These are phyloP conservation scores for Colletotrichum scovillei DNA, from an alignment of 2,329 filamentous ascomycete species.

Conservation along the genomic window DNA sequence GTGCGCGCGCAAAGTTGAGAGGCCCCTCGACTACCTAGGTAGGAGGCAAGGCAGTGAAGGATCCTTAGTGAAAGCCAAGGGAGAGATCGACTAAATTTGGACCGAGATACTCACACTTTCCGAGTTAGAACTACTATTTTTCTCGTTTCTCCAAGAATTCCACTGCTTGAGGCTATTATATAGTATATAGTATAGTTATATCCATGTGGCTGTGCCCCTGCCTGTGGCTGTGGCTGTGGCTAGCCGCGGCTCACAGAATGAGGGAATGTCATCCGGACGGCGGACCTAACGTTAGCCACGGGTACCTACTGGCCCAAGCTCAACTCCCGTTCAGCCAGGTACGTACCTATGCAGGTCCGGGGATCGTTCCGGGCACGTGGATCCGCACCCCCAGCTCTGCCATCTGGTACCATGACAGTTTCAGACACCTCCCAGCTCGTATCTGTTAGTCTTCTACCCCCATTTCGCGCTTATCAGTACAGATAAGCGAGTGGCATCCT, in stretches of 20 bases:
- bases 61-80: too few relatives aligned
- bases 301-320: conserved; percentile 11
- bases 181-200: too few relatives aligned
- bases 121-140: too few relatives aligned
- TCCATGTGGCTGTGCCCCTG: background rate
- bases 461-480: rapidly evolving
- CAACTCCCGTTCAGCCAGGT: background rate
- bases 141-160: too few relatives aligned
- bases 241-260: too few relatives aligned
- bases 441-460: background rate
- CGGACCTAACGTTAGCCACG: conserved; percentile 3
- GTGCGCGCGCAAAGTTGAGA: too few relatives aligned
- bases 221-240: too few relatives aligned
- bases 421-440: background rate
- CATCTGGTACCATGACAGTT: conserved; percentile 2
- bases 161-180: too few relatives aligned
- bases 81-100: too few relatives aligned
- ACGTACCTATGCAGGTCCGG: conserved; percentile 17
- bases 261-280: background rate
- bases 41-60: too few relatives aligned
- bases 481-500: background rate
- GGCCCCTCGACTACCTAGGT: too few relatives aligned
- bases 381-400: conserved; percentile 12
- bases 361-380: conserved; percentile 21
- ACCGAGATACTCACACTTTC: too few relatives aligned